These are phyloP conservation scores for Senna tora DNA, from an alignment of 306 rosid genomes.

Conservation along the genomic window DNA sequence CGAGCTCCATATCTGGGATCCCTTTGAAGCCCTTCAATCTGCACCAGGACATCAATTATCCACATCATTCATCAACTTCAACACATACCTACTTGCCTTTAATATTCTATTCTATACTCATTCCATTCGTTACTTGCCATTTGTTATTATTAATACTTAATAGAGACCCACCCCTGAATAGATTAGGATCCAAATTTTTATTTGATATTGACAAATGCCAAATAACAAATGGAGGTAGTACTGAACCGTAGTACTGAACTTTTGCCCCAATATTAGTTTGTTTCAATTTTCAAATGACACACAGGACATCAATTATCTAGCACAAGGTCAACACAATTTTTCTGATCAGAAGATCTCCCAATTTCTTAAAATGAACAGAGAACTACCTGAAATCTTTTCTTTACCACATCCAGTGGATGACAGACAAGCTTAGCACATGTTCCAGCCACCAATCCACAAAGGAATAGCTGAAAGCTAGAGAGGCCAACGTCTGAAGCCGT, in stretches of 20 bases:
- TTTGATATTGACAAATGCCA: no score
- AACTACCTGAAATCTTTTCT: constrained; percentile 94
- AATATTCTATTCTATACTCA: no score
- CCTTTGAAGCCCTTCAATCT: constrained; percentile 90
- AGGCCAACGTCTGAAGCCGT: constrained; percentile 47
- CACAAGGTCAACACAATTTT: background rate
- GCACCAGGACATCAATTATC: no score
- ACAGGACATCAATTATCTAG: constrained; percentile 17
- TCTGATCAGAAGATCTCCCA: background rate
- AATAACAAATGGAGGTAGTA: no score
- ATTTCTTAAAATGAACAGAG: background rate
- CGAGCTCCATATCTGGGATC: constrained; percentile 93
- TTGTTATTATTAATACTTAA: no score
- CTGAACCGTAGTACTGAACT: no score
- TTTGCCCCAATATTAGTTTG: no score
- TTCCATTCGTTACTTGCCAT: no score
- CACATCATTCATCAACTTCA: no score
- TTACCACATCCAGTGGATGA: constrained; percentile 98
- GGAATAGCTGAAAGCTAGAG: constrained; percentile 84
- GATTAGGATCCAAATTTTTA: no score
- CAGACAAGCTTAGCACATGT: constrained; percentile 96
- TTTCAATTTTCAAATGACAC: constrained; percentile 16
- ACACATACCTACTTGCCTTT: no score
- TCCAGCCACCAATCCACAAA: constrained; percentile 91
- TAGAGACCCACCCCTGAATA: no score